Percentiles rank a stretch among this genome's conserved stretches.
phyloP scores from a whole-genome alignment of 495 filamentous ascomycete genomes.

The Xylaria bambusicola region DNA sequence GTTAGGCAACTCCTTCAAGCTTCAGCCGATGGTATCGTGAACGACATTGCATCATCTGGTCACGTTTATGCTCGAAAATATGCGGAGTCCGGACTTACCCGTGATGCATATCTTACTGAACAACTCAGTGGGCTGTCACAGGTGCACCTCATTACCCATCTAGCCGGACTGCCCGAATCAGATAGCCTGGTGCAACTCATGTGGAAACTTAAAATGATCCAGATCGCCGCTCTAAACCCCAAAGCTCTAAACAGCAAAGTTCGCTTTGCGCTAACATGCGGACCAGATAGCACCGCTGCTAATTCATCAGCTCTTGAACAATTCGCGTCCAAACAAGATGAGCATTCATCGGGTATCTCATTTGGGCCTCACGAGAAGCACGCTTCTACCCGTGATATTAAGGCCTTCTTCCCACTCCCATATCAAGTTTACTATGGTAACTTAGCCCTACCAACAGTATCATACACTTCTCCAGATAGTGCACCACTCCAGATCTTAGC shows the following conservation, averaged over 20 bases:
- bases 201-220: constrained; percentile 82
- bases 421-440: constrained; percentile 96
- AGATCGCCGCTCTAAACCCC: constrained; percentile 67
- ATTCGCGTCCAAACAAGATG: constrained; percentile 66
- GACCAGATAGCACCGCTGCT: constrained; percentile 61
- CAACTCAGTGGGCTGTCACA: constrained; percentile 85
- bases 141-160: constrained; percentile 75
- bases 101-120: constrained; percentile 69
- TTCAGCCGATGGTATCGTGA: constrained; percentile 85
- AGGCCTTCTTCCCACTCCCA: constrained; percentile 88
- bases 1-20: constrained; percentile 84
- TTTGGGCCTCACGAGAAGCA: constrained; percentile 36
- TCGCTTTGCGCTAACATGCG: constrained; percentile 85
- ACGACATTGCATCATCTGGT: constrained; percentile 83
- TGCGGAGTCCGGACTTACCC: constrained; percentile 76
- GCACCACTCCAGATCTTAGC: constrained; percentile 85
- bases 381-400: constrained; percentile 49
- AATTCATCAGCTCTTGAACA: constrained; percentile 74
- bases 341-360: constrained; percentile 37
- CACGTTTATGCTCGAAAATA: constrained; percentile 81
- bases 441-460: constrained; percentile 76
- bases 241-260: constrained; percentile 68
- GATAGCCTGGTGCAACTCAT: constrained; percentile 75
- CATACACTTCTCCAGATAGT: constrained; percentile 73
- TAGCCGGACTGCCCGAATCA: constrained; percentile 53